Evolutionary conservation across 1,139 yeast genomes (phyloP).

Genomic region (Scheffersomyces titani): DNA sequence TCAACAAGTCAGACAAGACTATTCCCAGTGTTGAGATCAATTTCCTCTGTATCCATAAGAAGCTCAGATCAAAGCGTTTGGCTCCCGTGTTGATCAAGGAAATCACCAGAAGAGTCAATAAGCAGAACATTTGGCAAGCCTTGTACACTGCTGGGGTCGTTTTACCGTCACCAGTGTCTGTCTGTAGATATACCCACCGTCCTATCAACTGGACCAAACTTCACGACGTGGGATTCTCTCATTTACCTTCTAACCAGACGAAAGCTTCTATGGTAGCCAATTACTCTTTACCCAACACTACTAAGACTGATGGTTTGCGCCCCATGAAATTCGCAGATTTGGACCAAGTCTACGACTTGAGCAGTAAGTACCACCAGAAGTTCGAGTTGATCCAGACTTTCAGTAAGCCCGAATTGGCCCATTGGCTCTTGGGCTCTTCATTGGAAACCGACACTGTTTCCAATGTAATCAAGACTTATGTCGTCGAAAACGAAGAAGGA

Average conservation of each 20-base stretch:
- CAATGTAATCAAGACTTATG: conserved; percentile 74
- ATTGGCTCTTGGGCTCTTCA: conserved; percentile 69
- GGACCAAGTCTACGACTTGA: conserved; percentile 59
- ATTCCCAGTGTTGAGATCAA: conserved; percentile 85
- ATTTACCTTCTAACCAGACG: conserved; percentile 74
- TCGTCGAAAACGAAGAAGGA: conserved; percentile 68
- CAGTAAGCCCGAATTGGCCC: conserved; percentile 68
- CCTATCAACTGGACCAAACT: conserved; percentile 91
- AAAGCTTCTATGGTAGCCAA: conserved; percentile 80
- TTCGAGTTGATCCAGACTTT: conserved; percentile 77
- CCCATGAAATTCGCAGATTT: conserved; percentile 62
- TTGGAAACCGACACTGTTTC: conserved; percentile 22
- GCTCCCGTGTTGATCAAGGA: conserved; percentile 94
- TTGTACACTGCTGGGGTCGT: conserved; percentile 91
- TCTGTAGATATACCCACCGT: conserved; percentile 90
- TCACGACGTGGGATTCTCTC: conserved; percentile 85
- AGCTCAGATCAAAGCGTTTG: conserved; percentile 86
- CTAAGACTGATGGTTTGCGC: conserved; percentile 65
- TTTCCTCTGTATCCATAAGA: conserved; percentile 91
- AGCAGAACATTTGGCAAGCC: conserved; percentile 90
- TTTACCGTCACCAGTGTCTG: conserved; percentile 89
- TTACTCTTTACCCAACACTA: conserved; percentile 65
- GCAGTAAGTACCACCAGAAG: conserved; percentile 61
- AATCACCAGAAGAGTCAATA: conserved; percentile 89
- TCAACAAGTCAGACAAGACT: conserved; percentile 50